Evolutionary conservation across 2,329 filamentous ascomycete genomes (phyloP), one percentile per base, ranked within the genome.

Genomic region (Trichoderma sp.): DNA sequence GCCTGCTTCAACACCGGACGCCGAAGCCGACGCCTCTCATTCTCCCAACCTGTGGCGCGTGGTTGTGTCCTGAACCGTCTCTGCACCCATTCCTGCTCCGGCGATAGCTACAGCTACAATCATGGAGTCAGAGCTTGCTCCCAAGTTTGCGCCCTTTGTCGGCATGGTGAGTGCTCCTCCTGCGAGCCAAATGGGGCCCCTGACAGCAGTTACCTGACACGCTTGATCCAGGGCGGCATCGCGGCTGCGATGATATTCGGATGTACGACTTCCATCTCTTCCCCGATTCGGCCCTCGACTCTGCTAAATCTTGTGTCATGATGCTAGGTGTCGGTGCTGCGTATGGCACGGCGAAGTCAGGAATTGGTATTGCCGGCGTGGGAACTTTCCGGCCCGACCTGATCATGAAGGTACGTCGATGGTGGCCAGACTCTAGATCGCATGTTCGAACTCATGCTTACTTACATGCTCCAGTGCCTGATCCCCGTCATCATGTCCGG

Each of bases 401-500:
- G 70, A 95, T 95, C 78, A 95, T 96, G 91, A 96, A 95, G 88
- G 90, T 90, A 79, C 43, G 64, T 15, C 61, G 45, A 34, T 7
- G 30, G 9, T 10, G 30, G 47, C 21, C 12, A 30, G 17, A 41
- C 24, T 55, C 26, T 21, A 10, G 9, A 10, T 34, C 10, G 47
- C 3, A 17, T 6, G 17, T 51, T 41, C 9, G 7, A 24, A 39
- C 4, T 15, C 1, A 61, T 39, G 6, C 62, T 70, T 71, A 64
- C 72, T 67, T 56, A 19, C 26, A n/a, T 34, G 26, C 9, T 3
- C 41, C 72, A 93, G 90, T 93, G 90, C 65, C 82, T 94, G 61
- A 93, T 94, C 71, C 91, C 91, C 68, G 91, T 95, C 70, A 89
- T 99, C 82, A 99, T 99, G 95, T 96, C 95, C 72, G 95, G 95